A percentile compares a stretch with the other conserved stretches of the same genome.
Evolutionary conservation across 768 basidiomycete genomes (phyloP).

Genomic region (Mycena haematopus): DNA sequence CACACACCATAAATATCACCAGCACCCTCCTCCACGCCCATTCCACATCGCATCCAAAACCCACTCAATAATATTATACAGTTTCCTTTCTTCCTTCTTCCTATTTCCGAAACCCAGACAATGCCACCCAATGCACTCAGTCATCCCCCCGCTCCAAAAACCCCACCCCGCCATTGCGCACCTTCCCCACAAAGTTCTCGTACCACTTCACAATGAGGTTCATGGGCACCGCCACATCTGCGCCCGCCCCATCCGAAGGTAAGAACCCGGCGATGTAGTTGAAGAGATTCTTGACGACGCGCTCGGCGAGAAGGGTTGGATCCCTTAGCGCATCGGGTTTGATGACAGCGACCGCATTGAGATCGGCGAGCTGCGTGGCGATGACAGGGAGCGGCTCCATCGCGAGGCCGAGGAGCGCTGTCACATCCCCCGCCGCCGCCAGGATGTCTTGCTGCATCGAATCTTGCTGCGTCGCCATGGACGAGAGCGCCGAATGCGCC

Average conservation of each 20-base stretch:
- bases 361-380: slow-evolving; percentile 55
- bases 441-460: slow-evolving; percentile 35
- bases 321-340: slow-evolving; percentile 40
- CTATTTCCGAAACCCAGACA: too few species aligned
- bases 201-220: slow-evolving; percentile 72
- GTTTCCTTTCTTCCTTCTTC: too few species aligned
- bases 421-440: slow-evolving; percentile 53
- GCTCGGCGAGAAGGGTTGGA: slow-evolving; percentile 66
- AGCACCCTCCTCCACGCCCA: too few species aligned
- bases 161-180: slow-evolving; percentile 61
- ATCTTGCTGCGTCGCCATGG: slow-evolving; percentile 27
- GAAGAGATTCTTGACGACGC: slow-evolving; percentile 74
- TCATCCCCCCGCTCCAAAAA: slow-evolving; percentile 64
- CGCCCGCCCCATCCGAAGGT: slow-evolving; percentile 47
- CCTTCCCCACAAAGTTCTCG: slow-evolving; percentile 66
- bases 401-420: slow-evolving; percentile 79
- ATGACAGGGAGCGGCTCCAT: slow-evolving; percentile 78
- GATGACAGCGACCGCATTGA: background rate
- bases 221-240: slow-evolving; percentile 66
- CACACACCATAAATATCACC: too few species aligned
- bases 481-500: slow-evolving; percentile 47
- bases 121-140: too few species aligned
- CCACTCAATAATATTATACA: too few species aligned
- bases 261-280: slow-evolving; percentile 77
- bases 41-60: too few species aligned